Base-by-base conservation (phyloP, 768 basidiomycete genomes). In the Coprinopsis marcescibilis region DNA sequence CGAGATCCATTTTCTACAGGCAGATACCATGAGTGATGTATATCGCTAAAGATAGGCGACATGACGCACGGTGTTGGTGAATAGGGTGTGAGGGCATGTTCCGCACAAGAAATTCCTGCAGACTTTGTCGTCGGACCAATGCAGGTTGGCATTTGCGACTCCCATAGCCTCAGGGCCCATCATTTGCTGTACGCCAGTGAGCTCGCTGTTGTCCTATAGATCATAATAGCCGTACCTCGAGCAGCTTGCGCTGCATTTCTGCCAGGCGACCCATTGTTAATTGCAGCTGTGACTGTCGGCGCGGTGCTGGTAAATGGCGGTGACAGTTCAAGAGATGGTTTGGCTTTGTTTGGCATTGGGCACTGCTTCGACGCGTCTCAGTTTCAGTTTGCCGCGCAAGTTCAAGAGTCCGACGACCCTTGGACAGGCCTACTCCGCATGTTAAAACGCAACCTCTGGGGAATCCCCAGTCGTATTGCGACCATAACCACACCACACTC, bases 111-210 rank as follows among this genome's bases (percentile, higher is more conserved):
- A 98, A 70, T 98, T 97, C 62, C 88, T 80, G 78, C 96, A 98
- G 6, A 98, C 95, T 76, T 97, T 97, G 57, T 95, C 93, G 67
- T 94, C 90, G 25, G 81, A 84, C 89, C 93, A 94, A 53, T 84
- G 81, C 50, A 96, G 74, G 68, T 97, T 94, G 54, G 86, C 84
- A 56, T 89, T 91, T 36, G 89, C 83, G 35, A 93, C 84, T 57
- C 96, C 96, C 91, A 99, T 95, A 15, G 96, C 93, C 70, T 99
- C 95, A 37, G 95, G 89, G n/a, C 92, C 95, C 94, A 97, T 97
- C 92, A 95, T 96, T 94, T 96, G 94, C 94, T 96, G 54, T 43
- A 30, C 52, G 43, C 50, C 50, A 42, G 25, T 30, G 13, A 29
- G 29, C 19, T 19, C 48, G 50, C 64, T 19, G 61, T 39, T 73